Percentiles rank a stretch among this genome's conserved stretches.
phyloP scores from a whole-genome alignment of 2,329 filamentous ascomycete genomes.

The Ophiostoma tasmaniense region DNA sequence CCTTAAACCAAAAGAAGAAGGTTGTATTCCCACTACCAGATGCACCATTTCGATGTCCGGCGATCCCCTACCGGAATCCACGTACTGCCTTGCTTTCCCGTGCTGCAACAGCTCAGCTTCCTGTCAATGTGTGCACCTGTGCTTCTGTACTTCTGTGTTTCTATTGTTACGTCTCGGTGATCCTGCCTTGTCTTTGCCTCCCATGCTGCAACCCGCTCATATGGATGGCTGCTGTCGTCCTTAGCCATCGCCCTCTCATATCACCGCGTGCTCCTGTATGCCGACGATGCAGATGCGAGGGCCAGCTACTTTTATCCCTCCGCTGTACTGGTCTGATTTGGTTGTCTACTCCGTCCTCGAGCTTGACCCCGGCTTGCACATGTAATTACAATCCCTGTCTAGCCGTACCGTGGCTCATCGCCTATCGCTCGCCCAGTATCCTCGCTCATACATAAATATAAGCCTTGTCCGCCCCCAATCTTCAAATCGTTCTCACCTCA shows the following conservation, averaged over 20 bases:
- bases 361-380: neutral
- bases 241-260: neutral
- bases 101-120: neutral
- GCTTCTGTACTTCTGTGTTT: neutral
- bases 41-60: slow-evolving; percentile 1
- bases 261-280: neutral
- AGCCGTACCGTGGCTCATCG: neutral
- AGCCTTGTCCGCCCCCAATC: neutral
- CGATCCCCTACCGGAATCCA: slow-evolving; percentile 7
- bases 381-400: neutral
- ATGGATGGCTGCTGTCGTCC: neutral
- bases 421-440: neutral
- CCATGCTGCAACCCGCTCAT: neutral
- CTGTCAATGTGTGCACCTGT: neutral
- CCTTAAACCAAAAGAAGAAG: slow-evolving; percentile 13
- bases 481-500: neutral
- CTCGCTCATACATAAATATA: neutral
- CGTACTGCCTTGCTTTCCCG: neutral
- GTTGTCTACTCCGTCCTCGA: neutral
- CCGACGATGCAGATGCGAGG: neutral
- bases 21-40: slow-evolving; percentile 4
- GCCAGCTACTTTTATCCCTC: neutral
- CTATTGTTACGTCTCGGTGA: neutral
- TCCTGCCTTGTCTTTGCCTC: neutral
- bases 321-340: neutral